Base-by-base conservation (phyloP, 2,329 filamentous ascomycete species). In the Annulohypoxylon truncatum region DNA sequence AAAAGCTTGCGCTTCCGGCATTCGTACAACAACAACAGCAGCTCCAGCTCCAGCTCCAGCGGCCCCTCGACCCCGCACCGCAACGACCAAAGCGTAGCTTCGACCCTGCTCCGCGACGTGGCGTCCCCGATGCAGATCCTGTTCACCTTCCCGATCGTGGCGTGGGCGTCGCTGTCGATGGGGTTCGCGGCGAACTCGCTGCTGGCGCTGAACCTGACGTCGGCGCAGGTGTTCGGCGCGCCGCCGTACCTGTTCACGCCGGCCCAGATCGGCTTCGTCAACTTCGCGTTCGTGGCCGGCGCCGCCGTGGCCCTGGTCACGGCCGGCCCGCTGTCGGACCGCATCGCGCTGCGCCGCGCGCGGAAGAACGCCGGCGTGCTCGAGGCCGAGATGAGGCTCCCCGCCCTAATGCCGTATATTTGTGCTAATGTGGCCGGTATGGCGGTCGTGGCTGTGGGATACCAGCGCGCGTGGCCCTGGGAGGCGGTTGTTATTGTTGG, bases 201-300 rank as follows among this genome's bases (percentile, higher is more conserved):
- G 13, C 79, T 86, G 3, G 79, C 81, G 56, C 82, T 83, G 69
- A 85, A 84, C 72, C 76, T 85, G n/a, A 84, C 81, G 8, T 80
- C 85, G 68, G 82, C 82, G 1, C 78, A 80, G 12, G 77, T 83
- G 1, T 80, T 86, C 60, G 77, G 71, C 5, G 76, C 79, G 2
- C 79, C 81, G 8, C 82, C 83, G 0, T 85, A 85, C 68, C 71
- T 75, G 29, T 84, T 84, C 76, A 77, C 61, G 4, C 75, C 82
- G 1, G 72, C 77, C 8, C 73, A 78, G 29, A 81, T 85, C 18
- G 83, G 83, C 1, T 83, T 81, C 71, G 79, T 80, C 10, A 85
- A 85, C 68, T 84, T 82, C 67, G 79, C 80, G 4, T 78, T 82
- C 64, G 75, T 79, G 29, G 74, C 78, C 9, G 82, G 82, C 24